Evolutionary conservation across 2,329 filamentous ascomycete species (phyloP), one percentile per base, ranked within the genome.

Genomic region (Xylaria sp.): DNA sequence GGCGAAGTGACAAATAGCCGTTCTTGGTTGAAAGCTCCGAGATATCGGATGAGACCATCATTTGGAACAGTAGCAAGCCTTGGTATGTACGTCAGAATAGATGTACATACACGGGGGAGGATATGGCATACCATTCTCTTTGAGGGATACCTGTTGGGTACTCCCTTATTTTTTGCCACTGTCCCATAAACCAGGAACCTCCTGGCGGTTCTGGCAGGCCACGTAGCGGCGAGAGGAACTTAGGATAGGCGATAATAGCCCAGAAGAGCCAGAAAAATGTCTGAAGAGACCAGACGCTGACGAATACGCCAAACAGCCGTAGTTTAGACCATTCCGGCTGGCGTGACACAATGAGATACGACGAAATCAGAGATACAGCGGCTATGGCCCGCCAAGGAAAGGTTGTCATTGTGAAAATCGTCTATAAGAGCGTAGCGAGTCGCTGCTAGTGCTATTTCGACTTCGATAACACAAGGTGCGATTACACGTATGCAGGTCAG

Each of bases 31-130:
- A 69, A 60, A 26, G 66, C 6, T 42, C 80, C 77, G 13, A 83
- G 78, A 66, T 89, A 91, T 9, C 86, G 82, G 50, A 92, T 83
- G 17, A 92, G 64, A 2, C 88, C 89, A 22, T 89, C 74, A 63
- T 92, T 85, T 6, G 85, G 84, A 38, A 90, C 74, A 2, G 75
- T 77, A 45, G 81, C 75, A 19, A 81, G 70, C 88, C 88, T 84
- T 54, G 11, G 43, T 8, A 17, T 20, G 16, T 8, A 2, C 44
- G 54, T 69, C 41, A 68, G 60, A 22, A 46, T 1, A 9, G 6
- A 16, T 46, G 13, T 1, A 5, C 7, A 38, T 7, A 7, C 16
- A 29, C 8, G 18, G 16, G 0, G 22, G 39, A 7, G 34, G 4
- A 24, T 20, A 18, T 44, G 40, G 44, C 61, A 43, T 69, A 83